Evolutionary conservation across 2,329 filamentous ascomycete species (phyloP), one percentile per base, ranked within the genome.

Genomic region (Aspergillus novoparasiticus): DNA sequence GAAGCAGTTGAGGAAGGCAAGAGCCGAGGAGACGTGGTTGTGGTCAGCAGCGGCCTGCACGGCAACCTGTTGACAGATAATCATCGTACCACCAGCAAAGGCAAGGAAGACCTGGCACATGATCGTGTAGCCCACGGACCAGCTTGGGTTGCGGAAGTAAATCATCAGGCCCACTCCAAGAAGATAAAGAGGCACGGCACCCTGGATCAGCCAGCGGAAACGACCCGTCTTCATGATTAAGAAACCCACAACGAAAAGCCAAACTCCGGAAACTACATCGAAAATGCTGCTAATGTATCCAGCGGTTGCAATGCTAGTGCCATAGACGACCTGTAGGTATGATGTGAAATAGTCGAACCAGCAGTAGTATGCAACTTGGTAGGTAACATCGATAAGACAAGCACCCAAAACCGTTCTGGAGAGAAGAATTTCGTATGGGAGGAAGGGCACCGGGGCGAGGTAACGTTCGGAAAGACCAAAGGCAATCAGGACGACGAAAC

Each of bases 71-170:
- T 83, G 78, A 60, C 78, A 79, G 59, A 86, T 83, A 55, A 83
- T 79, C 3, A 86, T 74, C 6, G 79, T 80, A 26, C 83, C 84
- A 9, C 83, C 83, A 2, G 79, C 79, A 48, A 85, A 79, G 1
- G 84, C 81, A 62, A 86, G 82, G 70, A 86, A 81, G 60, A 86
- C 79, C 66, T 87, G 83, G 61, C 80, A 83, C 79, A 85, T 81
- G 73, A 86, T 70, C 16, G 86, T 73, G 65, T 82, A 84, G n/a
- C 81, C 82, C 36, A 85, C 76, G 32, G 75, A 74, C 36, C 75
- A 73, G 54, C 78, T 73, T 2, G 82, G 78, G 56, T 80, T 75
- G 10, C 84, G 81, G 75, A 84, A 85, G 55, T 82, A 71, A 62
- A 86, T 82, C 79, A 86, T 82, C 19, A 85, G 76, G 1, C 81